These are phyloP conservation scores for Stephanodiscus minutulus DNA, from an alignment of 108 stramenopile species.

Conservation along the genomic window DNA sequence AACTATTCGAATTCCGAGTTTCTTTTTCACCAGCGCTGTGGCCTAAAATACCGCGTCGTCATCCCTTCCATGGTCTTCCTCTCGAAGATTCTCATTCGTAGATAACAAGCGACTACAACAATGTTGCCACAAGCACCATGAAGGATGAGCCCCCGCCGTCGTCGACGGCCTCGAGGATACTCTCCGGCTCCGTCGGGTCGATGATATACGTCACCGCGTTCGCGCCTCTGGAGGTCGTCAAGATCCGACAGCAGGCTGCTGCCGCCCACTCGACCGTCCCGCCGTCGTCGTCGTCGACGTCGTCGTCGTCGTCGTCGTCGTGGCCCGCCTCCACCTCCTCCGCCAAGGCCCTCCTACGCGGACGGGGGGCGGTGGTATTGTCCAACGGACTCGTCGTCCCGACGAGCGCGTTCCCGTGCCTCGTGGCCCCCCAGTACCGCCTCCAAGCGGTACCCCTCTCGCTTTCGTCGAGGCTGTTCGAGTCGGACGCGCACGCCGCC, in stretches of 20 bases:
- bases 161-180: background rate
- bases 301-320: background rate
- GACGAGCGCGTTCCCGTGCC: conserved; percentile 51
- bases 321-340: background rate
- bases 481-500: background rate
- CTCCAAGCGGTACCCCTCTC: too few relatives aligned
- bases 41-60: too few relatives aligned
- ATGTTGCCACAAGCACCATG: background rate
- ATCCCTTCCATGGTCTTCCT: too few relatives aligned
- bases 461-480: too few relatives aligned
- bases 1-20: too few relatives aligned
- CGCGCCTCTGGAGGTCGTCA: conserved; percentile 77
- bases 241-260: conserved; percentile 65
- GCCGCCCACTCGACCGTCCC: background rate
- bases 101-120: too few relatives aligned
- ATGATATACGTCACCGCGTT: conserved; percentile 64
- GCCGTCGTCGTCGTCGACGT: background rate
- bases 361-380: conserved; percentile 67
- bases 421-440: conserved; percentile 34
- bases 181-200: conserved; percentile 63
- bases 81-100: too few relatives aligned
- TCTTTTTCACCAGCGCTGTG: too few relatives aligned
- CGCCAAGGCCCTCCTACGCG: conserved; percentile 41
- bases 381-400: conserved; percentile 66
- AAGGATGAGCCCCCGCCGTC: background rate